Conservation (phyloP, 495 filamentous ascomycete species). For the Wilcoxina mikolae region DNA sequence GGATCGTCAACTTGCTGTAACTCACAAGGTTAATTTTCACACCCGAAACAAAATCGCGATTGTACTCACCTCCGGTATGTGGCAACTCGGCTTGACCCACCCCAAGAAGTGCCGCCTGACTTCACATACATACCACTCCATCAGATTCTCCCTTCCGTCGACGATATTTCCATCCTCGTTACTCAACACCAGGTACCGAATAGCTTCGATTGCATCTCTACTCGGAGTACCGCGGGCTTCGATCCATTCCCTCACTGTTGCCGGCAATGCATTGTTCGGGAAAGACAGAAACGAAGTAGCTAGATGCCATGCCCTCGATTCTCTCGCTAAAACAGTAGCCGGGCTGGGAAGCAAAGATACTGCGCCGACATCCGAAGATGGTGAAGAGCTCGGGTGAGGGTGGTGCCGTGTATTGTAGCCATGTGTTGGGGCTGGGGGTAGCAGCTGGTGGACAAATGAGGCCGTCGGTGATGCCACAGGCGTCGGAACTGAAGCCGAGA, state of each 20-base stretch:
- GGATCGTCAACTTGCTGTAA: conserved; percentile 15
- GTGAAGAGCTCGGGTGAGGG: conserved; percentile 13
- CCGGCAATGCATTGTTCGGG: conserved; percentile 15
- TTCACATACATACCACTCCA: conserved; percentile 28
- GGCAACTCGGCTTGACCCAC: conserved; percentile 20
- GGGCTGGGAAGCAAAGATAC: conserved; percentile 20
- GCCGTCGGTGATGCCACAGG: conserved; percentile 13
- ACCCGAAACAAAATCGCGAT: not conserved
- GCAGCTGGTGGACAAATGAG: conserved; percentile 8
- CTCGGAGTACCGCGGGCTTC: conserved; percentile 11
- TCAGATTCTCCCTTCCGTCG: conserved; percentile 18
- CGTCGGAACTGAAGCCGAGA: conserved; percentile 16
- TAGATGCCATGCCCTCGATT: conserved; percentile 24
- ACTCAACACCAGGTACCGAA: conserved; percentile 18
- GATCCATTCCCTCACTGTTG: conserved; percentile 15
- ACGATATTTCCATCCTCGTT: conserved; percentile 20
- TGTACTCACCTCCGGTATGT: conserved; percentile 13
- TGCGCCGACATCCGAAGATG: not conserved
- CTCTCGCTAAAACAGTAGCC: conserved; percentile 17
- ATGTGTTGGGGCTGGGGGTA: conserved; percentile 19
- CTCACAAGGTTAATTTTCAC: not conserved
- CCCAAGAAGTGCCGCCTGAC: conserved; percentile 25
- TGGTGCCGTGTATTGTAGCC: conserved; percentile 27
- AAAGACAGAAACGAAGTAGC: conserved; percentile 22
- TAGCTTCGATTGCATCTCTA: conserved; percentile 21